phyloP scores from a whole-genome alignment of 106 monocot genomes.

The Chionographis japonica region DNA sequence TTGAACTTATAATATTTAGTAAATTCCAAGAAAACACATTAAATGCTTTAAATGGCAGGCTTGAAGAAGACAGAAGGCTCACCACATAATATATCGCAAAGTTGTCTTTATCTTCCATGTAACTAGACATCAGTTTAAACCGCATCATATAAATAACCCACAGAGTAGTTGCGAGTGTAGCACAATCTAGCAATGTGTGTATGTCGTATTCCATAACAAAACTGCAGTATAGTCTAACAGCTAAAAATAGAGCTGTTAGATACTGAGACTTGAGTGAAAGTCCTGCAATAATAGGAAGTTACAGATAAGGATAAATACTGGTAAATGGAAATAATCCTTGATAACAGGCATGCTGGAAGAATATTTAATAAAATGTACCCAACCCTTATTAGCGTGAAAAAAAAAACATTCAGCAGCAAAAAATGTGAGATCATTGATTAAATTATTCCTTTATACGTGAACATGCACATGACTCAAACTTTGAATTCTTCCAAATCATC shows the following conservation, averaged over 20 bases:
- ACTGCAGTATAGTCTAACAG: constrained; percentile 91
- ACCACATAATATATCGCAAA: constrained; percentile 74
- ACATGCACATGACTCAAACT: no score
- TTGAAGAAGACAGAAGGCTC: constrained; percentile 13
- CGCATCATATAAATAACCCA: constrained; percentile 96
- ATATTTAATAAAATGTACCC: background rate
- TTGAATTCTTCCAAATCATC: no score
- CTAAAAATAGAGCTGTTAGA: constrained; percentile 79
- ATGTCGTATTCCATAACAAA: constrained; percentile 96
- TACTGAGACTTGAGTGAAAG: constrained; percentile 87
- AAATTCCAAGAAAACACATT: no score
- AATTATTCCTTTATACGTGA: no score
- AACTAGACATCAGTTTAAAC: constrained; percentile 73
- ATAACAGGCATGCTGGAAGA: background rate
- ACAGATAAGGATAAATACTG: background rate
- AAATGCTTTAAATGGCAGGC: background rate
- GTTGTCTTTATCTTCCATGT: constrained; percentile 92
- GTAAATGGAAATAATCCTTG: background rate
- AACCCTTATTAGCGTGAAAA: no score
- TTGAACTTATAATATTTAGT: no score
- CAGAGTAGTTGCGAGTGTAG: constrained; percentile 68
- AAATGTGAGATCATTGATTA: no score
- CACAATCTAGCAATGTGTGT: constrained; percentile 82
- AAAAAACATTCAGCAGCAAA: no score
- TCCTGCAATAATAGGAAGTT: constrained; percentile 37